phyloP scores from a whole-genome alignment of 139 green algal species.

The Astrephomene gubernaculifera region DNA sequence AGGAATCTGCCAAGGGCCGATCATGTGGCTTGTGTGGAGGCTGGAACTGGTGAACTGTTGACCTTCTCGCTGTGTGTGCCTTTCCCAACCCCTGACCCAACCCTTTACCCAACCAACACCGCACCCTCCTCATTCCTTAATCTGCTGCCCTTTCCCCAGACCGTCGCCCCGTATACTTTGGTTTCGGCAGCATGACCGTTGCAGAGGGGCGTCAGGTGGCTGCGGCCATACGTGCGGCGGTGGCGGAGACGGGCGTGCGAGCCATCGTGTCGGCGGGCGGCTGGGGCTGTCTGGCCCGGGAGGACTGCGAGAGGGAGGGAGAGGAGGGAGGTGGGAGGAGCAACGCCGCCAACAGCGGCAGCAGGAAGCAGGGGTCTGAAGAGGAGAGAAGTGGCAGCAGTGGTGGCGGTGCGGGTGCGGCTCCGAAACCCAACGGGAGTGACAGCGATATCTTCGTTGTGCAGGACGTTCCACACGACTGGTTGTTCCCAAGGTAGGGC shows the following conservation, averaged over 20 bases:
- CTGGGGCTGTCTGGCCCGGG: constrained; percentile 24
- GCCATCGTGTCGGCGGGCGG: constrained; percentile 48
- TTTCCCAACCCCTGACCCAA: too few relatives aligned
- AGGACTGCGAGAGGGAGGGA: neutral
- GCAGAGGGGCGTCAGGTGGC: constrained; percentile 47
- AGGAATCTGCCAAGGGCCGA: too few relatives aligned
- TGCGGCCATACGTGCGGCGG: constrained; percentile 46
- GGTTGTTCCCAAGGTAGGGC: constrained; percentile 67
- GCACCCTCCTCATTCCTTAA: neutral
- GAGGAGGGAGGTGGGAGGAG: neutral
- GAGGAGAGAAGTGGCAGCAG: neutral
- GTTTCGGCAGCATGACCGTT: constrained; percentile 62
- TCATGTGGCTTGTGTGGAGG: too few relatives aligned
- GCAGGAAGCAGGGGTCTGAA: neutral
- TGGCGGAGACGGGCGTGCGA: constrained; percentile 18
- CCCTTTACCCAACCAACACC: neutral
- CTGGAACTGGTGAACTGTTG: too few relatives aligned
- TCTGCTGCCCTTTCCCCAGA: constrained; percentile 34
- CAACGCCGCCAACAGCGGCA: neutral
- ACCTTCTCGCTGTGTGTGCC: too few relatives aligned
- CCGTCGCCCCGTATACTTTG: constrained; percentile 24
- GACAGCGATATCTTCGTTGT: constrained; percentile 50
- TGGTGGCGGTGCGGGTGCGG: neutral
- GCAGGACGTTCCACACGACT: constrained; percentile 64
- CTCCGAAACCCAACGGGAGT: too few relatives aligned